Base-by-base conservation (phyloP, 202 grass and related monocot species). In the Dendrocalamus latiflorus region DNA sequence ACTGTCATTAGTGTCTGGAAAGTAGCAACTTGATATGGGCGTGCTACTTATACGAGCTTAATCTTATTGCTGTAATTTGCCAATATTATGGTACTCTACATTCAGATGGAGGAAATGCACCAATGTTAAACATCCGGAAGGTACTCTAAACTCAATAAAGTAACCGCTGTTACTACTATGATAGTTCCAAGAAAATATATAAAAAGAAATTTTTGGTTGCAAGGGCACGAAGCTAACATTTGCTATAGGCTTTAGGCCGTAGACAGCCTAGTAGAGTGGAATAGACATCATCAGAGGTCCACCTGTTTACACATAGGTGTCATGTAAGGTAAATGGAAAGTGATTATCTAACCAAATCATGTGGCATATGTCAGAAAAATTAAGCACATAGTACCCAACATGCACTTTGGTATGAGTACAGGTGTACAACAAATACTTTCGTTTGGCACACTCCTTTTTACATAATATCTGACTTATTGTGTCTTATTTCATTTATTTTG, bases 1-100 rank as follows among this genome's bases (percentile, higher is more conserved):
- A 64, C 64, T 77, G 49, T 49, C 39, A 65, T 53, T 45, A 81
- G 44, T 43, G 50, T 49, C 82, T 81, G 76, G 58, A 85, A 89
- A 85, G 87, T 70, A 51, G 45, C 65, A 63, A 61, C 33, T 81
- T 76, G 38, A 25, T 81, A 65, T 76, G 56, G 47, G 15, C 44
- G 17, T 59, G 38, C 54, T 70, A 30, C 21, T 54, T 69, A 24
- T 62, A 42, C 49, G 59, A 62, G 42, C 30, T 84, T 68, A 60
- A 24, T 38, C 38, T 70, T 62, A 30, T 70, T 69, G 15, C 53
- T 51, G 6, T 15, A 62, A 14, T 73, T 78, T 78, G 10, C 6
- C 43, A 30, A 81, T 79, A 65, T 45, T 36, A 65, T 80, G 74
- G 47, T 57, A 72, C 21, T 74, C 18, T 56, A 37, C 13, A 74